Conservation (phyloP, 2,329 filamentous ascomycete genomes). For the Arthroderma uncinatum region DNA sequence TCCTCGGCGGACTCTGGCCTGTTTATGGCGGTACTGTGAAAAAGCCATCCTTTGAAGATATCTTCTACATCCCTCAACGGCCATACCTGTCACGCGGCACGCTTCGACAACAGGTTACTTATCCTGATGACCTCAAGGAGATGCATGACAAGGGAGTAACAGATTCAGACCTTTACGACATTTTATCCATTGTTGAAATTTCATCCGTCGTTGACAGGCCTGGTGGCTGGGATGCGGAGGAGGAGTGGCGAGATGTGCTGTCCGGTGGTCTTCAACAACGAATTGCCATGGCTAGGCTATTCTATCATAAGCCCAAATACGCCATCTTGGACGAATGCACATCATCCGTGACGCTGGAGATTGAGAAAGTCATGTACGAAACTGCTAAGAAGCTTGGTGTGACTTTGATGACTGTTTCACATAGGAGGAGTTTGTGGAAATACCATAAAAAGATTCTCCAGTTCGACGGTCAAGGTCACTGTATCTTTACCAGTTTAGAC, state of each 20-base stretch:
- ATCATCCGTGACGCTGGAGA: conserved; percentile 84
- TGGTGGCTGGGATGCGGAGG: conserved; percentile 81
- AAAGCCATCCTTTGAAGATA: conserved; percentile 82
- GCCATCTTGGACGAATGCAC: conserved; percentile 97
- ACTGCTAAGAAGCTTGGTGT: conserved; percentile 84
- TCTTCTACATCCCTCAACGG: conserved; percentile 96
- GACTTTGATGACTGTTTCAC: conserved; percentile 93
- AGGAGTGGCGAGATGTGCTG: conserved; percentile 91
- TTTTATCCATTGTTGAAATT: conserved; percentile 70
- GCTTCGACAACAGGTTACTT: conserved; percentile 93
- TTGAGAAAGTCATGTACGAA: conserved; percentile 94
- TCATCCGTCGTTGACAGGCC: conserved; percentile 70
- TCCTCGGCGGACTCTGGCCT: conserved; percentile 91
- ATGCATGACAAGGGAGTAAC: conserved; percentile 78
- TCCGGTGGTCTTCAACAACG: conserved; percentile 90
- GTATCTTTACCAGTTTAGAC: conserved; percentile 80
- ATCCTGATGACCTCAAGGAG: conserved; percentile 76
- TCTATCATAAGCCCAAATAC: conserved; percentile 86
- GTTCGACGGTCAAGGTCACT: conserved; percentile 89
- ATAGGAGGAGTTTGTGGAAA: conserved; percentile 85
- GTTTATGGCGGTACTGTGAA: conserved; percentile 90
- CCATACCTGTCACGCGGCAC: conserved; percentile 86
- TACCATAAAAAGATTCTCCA: conserved; percentile 92
- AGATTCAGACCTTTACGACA: conserved; percentile 65
- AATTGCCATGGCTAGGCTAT: conserved; percentile 88